A percentile compares a stretch with the other conserved stretches of the same genome.
These are phyloP conservation scores for Nicotiana sylvestris DNA, from an alignment of 257 asterid genomes.

Conservation along the genomic window DNA sequence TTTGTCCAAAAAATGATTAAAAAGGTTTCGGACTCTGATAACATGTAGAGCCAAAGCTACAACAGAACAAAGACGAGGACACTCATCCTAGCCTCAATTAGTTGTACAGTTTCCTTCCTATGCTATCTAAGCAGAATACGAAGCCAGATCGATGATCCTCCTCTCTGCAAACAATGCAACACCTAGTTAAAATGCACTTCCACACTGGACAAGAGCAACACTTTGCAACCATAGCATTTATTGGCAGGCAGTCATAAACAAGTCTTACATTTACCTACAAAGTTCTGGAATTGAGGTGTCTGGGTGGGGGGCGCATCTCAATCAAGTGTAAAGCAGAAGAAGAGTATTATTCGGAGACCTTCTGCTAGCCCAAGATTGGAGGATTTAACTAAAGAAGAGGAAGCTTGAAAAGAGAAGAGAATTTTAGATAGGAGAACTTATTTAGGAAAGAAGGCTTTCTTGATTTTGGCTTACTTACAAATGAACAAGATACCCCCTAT, in stretches of 20 bases:
- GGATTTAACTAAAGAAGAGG: too few species aligned
- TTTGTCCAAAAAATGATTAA: too few species aligned
- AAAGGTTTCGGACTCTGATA: background rate
- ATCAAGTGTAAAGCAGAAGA: background rate
- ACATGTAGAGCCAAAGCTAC: slow-evolving; percentile 22
- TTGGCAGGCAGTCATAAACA: background rate
- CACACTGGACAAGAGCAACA: background rate
- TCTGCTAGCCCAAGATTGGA: too few species aligned
- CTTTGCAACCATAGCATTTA: background rate
- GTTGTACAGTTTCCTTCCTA: slow-evolving; percentile 47
- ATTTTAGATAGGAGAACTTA: too few species aligned
- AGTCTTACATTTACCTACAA: background rate
- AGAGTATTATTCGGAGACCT: too few species aligned
- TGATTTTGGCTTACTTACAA: too few species aligned
- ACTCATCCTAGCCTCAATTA: slow-evolving; percentile 45
- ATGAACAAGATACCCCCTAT: too few species aligned
- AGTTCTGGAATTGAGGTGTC: background rate
- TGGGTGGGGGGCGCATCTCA: background rate
- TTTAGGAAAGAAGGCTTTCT: too few species aligned
- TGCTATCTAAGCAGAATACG: slow-evolving; percentile 24
- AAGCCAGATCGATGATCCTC: slow-evolving; percentile 55
- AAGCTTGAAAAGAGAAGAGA: too few species aligned
- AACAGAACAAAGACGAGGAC: slow-evolving; percentile 1
- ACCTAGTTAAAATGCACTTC: background rate
- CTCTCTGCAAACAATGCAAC: slow-evolving; percentile 40